Evolutionary conservation across 257 asterid species (phyloP).

Genomic region (Rhazya stricta): DNA sequence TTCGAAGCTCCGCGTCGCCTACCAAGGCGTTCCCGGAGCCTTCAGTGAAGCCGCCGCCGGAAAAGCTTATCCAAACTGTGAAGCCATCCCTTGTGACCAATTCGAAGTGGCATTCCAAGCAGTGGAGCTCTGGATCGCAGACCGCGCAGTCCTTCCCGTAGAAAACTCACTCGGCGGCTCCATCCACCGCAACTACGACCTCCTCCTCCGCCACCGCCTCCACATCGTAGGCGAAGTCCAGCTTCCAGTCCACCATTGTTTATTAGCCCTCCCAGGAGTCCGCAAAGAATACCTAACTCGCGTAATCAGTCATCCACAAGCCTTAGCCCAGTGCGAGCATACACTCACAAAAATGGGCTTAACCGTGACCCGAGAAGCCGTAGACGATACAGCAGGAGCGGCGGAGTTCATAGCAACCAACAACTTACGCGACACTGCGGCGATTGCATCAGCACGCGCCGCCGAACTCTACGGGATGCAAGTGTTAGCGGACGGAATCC

Average conservation of each 20-base stretch:
- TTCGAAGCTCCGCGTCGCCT: slow-evolving; percentile 67
- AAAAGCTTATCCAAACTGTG: slow-evolving; percentile 74
- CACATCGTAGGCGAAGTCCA: slow-evolving; percentile 96
- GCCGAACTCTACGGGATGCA: slow-evolving; percentile 72
- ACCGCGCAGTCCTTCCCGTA: slow-evolving; percentile 79
- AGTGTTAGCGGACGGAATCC: slow-evolving; percentile 63
- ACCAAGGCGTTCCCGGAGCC: slow-evolving; percentile 92
- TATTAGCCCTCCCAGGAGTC: slow-evolving; percentile 75
- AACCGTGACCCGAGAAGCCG: slow-evolving; percentile 64
- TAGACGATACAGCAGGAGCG: slow-evolving; percentile 85
- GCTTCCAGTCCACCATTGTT: slow-evolving; percentile 86
- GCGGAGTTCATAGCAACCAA: slow-evolving; percentile 70
- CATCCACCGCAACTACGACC: slow-evolving; percentile 89
- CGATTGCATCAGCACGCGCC: slow-evolving; percentile 84
- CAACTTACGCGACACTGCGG: slow-evolving; percentile 68
- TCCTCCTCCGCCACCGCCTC: slow-evolving; percentile 92
- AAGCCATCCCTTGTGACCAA: slow-evolving; percentile 87
- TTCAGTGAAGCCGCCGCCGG: slow-evolving; percentile 91
- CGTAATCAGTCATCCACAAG: slow-evolving; percentile 89
- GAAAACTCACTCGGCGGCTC: slow-evolving; percentile 93
- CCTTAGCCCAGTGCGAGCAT: slow-evolving; percentile 79
- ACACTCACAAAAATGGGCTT: slow-evolving; percentile 62
- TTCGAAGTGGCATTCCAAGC: slow-evolving; percentile 89
- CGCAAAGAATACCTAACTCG: slow-evolving; percentile 49
- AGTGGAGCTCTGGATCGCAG: slow-evolving; percentile 89